These are phyloP conservation scores for Candida sanyiensis DNA, from an alignment of 805 yeast genomes.

Conservation along the genomic window DNA sequence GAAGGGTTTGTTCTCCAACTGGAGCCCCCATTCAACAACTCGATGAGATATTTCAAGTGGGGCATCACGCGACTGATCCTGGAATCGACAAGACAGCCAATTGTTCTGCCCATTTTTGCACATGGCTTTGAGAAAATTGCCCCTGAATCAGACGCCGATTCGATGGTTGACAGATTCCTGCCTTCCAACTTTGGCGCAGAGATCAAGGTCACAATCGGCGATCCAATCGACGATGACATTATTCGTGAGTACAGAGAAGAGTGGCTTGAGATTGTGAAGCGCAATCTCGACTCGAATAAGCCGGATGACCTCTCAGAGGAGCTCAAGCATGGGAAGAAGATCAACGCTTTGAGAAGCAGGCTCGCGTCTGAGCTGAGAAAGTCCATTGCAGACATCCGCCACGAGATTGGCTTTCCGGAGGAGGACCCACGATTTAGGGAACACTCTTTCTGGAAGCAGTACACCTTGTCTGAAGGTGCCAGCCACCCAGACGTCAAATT, in stretches of 20 bases:
- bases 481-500: constrained; percentile 66
- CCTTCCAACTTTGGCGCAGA: constrained; percentile 65
- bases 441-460: constrained; percentile 71
- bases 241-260: constrained; percentile 57
- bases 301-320: constrained; percentile 57
- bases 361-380: constrained; percentile 66
- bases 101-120: constrained; percentile 79
- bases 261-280: constrained; percentile 62
- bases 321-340: constrained; percentile 58
- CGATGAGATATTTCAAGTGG: constrained; percentile 95
- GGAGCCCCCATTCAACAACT: constrained; percentile 69
- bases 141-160: constrained; percentile 58
- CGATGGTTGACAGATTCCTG: constrained; percentile 48
- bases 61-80: constrained; percentile 81
- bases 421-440: constrained; percentile 68
- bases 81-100: constrained; percentile 79
- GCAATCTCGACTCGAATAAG: constrained; percentile 43
- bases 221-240: constrained; percentile 53
- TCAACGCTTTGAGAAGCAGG: constrained; percentile 57
- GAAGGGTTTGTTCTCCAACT: constrained; percentile 91
- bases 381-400: constrained; percentile 47
- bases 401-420: constrained; percentile 37
- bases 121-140: constrained; percentile 83
- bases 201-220: constrained; percentile 66
- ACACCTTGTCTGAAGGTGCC: constrained; percentile 57